Evolutionary conservation across 768 basidiomycete species (phyloP), one percentile per base, ranked within the genome.

Genomic region (Clitopilus hobsonii): DNA sequence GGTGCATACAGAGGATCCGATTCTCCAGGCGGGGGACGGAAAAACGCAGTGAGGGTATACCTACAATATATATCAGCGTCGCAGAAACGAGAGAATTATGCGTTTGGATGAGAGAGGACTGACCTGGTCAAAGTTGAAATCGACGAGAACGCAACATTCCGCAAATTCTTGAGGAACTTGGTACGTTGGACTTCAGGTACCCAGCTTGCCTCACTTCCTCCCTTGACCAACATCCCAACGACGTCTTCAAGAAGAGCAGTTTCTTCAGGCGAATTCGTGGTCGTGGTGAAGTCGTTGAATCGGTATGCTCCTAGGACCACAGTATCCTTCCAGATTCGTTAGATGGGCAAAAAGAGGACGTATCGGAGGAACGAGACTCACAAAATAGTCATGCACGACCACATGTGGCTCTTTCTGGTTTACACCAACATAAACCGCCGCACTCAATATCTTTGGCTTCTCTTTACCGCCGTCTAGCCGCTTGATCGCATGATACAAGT

Each of bases 111-210:
- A 32, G 7, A 36, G 16, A 28, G 41, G n/a, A 61, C 67, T n/a
- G 60, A 75, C 65, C 76, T 70, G 0, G 79, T 76, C 30, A 87
- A 71, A 0, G 83, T 79, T 0, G 82, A 62, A 53, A 78, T 69
- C 6, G 79, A 75, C 1, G 82, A 77, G 58, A 85, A 79, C 1
- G 72, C 72, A 45, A 82, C 70, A 59, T 85, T 86, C 84, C 81
- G 85, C 49, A 85, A 74, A 58, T 85, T 85, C 70, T 88, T 88
- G 1, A 68, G 58, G 56, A 80, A 88, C 63, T 85, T 86, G 57
- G 72, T 64, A 10, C 83, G 75, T 61, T 85, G 85, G 18, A 86
- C 81, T 58, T 86, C 82, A n/a, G 80, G 71, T 7, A 76, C 77
- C 52, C 82, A 70, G 0, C 59, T 72, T 20, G 78, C 64, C 0